phyloP scores from a whole-genome alignment of 1,139 yeast genomes.

The Yamadazyma siamensis region DNA sequence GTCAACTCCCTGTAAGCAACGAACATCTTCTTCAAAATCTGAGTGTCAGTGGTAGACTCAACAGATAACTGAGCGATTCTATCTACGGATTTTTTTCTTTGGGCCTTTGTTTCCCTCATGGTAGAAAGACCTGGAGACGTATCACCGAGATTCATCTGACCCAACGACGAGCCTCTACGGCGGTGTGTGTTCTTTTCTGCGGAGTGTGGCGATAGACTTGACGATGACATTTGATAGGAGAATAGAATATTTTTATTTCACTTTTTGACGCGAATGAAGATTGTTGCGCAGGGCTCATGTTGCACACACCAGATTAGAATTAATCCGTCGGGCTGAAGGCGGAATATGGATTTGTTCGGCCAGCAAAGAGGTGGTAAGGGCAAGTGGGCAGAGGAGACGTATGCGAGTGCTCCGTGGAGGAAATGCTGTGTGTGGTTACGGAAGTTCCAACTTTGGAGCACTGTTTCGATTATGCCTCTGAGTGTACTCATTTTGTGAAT shows the following conservation, averaged over 20 bases:
- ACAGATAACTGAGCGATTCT: conserved; percentile 29
- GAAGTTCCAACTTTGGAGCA: too few relatives aligned
- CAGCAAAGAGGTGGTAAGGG: too few relatives aligned
- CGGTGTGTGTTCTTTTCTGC: conserved; percentile 17
- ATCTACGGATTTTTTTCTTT: conserved; percentile 30
- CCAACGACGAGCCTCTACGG: conserved; percentile 55
- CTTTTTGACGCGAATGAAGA: too few relatives aligned
- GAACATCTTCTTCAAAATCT: conserved; percentile 48
- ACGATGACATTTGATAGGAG: conserved; percentile 1
- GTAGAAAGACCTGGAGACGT: conserved; percentile 49
- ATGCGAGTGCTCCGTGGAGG: too few relatives aligned
- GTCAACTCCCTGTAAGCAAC: conserved; percentile 57
- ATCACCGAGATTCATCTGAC: conserved; percentile 58
- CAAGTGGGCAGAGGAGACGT: too few relatives aligned
- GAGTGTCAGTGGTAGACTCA: conserved; percentile 33
- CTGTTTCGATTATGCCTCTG: too few relatives aligned
- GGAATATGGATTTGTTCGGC: too few relatives aligned
- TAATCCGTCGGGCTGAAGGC: too few relatives aligned
- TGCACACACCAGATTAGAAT: too few relatives aligned
- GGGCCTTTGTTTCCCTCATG: conserved; percentile 37
- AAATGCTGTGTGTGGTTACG: too few relatives aligned
- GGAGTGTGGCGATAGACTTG: conserved; percentile 3
- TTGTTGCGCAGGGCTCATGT: too few relatives aligned
- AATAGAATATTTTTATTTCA: not conserved
- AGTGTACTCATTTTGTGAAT: too few relatives aligned